Percentiles rank a stretch among this genome's conserved stretches.
Conservation (phyloP, 179 eudicot genomes). For the Sideroxylon spinosum region DNA sequence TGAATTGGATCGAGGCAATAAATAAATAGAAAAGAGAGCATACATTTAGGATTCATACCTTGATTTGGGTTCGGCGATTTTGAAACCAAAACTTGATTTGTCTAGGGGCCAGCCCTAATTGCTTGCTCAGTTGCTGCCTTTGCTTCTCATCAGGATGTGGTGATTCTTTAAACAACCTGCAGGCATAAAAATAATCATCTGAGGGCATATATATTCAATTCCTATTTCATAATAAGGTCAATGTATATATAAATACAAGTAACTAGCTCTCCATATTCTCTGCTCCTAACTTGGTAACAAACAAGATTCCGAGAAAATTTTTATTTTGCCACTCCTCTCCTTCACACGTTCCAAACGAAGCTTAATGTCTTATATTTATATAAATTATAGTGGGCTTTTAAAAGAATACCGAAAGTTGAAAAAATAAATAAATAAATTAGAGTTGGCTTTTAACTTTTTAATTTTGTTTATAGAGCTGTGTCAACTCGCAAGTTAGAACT, state of each 20-base stretch:
- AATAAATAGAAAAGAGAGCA: neutral
- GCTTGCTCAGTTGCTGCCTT: constrained; percentile 94
- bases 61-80: constrained; percentile 97
- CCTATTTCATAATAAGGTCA: no score
- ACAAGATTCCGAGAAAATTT: no score
- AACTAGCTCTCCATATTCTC: no score
- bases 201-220: no score
- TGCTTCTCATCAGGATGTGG: constrained; percentile 99
- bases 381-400: no score
- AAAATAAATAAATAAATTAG: neutral
- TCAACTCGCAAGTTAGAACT: neutral
- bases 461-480: neutral
- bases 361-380: no score
- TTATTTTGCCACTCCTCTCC: no score
- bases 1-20: no score
- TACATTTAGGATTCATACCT: constrained; percentile 35
- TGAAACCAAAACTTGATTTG: constrained; percentile 99
- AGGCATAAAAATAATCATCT: constrained; percentile 10
- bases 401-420: no score
- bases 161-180: constrained; percentile 88
- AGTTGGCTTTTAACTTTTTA: constrained; percentile 12
- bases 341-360: no score
- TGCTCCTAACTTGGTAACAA: no score
- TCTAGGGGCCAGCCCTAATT: constrained; percentile 89
- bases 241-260: no score